Evolutionary conservation across 2,329 filamentous ascomycete genomes (phyloP).

Genomic region (Chaetoscypha palmicola): DNA sequence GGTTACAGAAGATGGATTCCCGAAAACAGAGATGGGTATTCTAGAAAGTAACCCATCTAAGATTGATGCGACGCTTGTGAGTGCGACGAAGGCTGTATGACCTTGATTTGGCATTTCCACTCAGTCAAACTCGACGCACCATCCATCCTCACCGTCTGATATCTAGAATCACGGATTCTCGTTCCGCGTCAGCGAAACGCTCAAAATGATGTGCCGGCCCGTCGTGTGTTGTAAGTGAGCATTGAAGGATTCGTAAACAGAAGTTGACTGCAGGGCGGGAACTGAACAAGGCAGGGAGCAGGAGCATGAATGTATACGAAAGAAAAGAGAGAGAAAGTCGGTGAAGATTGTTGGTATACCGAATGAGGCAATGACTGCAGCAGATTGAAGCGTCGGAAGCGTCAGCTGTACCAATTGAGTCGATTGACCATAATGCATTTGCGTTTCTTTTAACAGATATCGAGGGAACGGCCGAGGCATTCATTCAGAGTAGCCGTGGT

Average conservation of each 20-base stretch:
- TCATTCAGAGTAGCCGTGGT: too few species aligned
- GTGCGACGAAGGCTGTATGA: conserved; percentile 1
- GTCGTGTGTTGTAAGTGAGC: too few species aligned
- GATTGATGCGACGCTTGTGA: too few species aligned
- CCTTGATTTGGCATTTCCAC: background rate
- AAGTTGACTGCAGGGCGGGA: background rate
- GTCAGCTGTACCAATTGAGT: background rate
- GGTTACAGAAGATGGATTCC: conserved; percentile 14
- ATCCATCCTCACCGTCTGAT: background rate
- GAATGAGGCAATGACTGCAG: conserved; percentile 1
- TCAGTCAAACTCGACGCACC: conserved; percentile 1
- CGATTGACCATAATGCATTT: background rate
- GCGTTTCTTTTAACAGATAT: background rate
- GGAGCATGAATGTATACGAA: too few species aligned
- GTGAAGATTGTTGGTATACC: conserved; percentile 7
- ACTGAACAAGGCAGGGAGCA: background rate
- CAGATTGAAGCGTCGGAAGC: conserved; percentile 2
- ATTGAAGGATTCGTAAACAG: conserved; percentile 1
- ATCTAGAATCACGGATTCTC: conserved; percentile 14
- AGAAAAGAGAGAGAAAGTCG: conserved; percentile 8
- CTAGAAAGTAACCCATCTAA: too few species aligned
- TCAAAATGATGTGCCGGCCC: background rate
- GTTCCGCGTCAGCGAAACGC: conserved; percentile 13
- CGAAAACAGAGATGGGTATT: too few species aligned
- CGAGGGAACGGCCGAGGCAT: background rate